phyloP scores from a whole-genome alignment of 2,329 filamentous ascomycete species.

The Phialophora tarda region DNA sequence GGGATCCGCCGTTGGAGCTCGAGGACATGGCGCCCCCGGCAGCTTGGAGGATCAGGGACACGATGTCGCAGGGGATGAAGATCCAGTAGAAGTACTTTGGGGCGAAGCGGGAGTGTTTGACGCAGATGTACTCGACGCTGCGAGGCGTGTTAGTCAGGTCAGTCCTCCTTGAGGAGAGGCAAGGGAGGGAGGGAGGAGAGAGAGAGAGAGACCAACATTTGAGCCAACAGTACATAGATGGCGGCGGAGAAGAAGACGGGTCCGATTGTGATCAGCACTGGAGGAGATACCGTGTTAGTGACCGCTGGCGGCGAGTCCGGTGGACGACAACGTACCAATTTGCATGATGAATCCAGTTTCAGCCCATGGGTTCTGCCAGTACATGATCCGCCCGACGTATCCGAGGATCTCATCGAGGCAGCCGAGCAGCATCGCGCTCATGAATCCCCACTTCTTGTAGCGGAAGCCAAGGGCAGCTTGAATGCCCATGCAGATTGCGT shows the following conservation, averaged over 20 bases:
- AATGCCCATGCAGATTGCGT: constrained; percentile 48
- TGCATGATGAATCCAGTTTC: constrained; percentile 69
- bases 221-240: constrained; percentile 68
- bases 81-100: constrained; percentile 46
- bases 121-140: constrained; percentile 48
- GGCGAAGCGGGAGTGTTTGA: constrained; percentile 50
- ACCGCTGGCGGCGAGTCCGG: neutral
- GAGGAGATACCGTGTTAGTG: neutral
- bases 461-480: constrained; percentile 48
- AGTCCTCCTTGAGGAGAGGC: constrained; percentile 41
- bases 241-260: constrained; percentile 66
- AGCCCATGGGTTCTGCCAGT: constrained; percentile 64
- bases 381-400: constrained; percentile 65
- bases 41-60: constrained; percentile 52
- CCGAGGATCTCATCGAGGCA: constrained; percentile 65
- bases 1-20: constrained; percentile 34
- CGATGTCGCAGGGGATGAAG: constrained; percentile 51
- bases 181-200: neutral
- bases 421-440: constrained; percentile 60
- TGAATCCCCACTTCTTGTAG: constrained; percentile 51
- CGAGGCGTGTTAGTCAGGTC: neutral
- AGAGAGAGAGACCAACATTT: constrained; percentile 42
- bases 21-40: constrained; percentile 49
- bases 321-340: constrained; percentile 54
- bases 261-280: constrained; percentile 63